Conservation (phyloP, 2,329 filamentous ascomycete species). For the Talaromyces sp. region DNA sequence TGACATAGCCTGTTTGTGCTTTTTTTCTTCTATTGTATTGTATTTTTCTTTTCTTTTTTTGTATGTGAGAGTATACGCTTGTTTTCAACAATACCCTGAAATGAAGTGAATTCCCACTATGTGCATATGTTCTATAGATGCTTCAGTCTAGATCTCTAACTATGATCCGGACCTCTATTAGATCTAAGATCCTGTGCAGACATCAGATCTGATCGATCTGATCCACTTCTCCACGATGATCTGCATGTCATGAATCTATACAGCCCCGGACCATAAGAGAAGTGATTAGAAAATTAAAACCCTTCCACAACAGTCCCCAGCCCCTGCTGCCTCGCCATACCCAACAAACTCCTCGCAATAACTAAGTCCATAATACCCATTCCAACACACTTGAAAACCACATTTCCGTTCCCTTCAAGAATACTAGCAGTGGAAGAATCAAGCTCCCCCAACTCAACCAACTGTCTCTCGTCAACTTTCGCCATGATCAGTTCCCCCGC, state of each 20-base stretch:
- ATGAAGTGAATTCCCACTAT: not conserved
- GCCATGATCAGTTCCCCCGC: conserved; percentile 48
- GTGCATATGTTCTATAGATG: not conserved
- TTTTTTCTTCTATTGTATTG: not conserved
- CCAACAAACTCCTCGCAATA: conserved; percentile 42
- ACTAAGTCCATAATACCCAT: conserved; percentile 52
- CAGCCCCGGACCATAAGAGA: not conserved
- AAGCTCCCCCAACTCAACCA: conserved; percentile 46
- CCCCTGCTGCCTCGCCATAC: conserved; percentile 30
- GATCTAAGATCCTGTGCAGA: not conserved
- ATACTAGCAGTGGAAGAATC: conserved; percentile 19
- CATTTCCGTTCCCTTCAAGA: conserved; percentile 31
- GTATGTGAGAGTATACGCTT: not conserved
- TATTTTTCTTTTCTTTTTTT: not conserved
- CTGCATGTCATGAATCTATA: not conserved
- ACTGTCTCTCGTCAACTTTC: conserved; percentile 33
- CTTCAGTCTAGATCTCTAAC: not conserved
- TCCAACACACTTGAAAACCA: conserved; percentile 52
- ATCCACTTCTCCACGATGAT: not conserved
- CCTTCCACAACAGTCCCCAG: conserved; percentile 14
- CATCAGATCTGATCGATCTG: conserved; percentile 1
- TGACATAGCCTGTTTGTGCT: not conserved
- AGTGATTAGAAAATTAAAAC: not conserved
- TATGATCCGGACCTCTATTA: not conserved
- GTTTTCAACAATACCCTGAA: conserved; percentile 5